Base-by-base conservation (phyloP, 179 eudicot species). In the Beta corolliflora region DNA sequence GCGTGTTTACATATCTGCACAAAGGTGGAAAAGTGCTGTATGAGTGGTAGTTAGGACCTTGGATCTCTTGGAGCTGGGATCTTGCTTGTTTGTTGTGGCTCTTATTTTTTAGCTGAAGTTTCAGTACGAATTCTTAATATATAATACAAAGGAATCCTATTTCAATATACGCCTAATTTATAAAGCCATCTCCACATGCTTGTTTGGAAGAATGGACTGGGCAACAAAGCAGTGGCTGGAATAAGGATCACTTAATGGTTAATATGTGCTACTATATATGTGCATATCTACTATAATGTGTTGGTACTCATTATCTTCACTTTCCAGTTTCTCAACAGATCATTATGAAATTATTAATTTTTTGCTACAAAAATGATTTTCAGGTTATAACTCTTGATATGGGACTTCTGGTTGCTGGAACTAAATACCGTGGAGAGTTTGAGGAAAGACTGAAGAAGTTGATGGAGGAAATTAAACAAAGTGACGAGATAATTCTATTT, bases 391-490 rank as follows among this genome's bases (percentile, higher is more conserved):
- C 97, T 64, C 93, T 94, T 69, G 99, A 96, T 81, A 91, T 96
- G 97, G 96, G 99, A 50, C 97, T 88, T 66, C 88, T 96, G 75
- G 94, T 96, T 77, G 98, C 99, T 84, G 99, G 99, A 72, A 94
- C 99, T 53, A 96, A 96, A 84, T 96, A 93, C 71, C 98, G 97
- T 72, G 99, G 97, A 79, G 98, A 94, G 86, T 94, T 94, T 84
- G 99, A 96, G 84, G 99, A 89, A 75, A 91, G 98, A 73, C 85
- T 94, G 66, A 92, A 94, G 88, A 94, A 93, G 84, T 77, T 96
- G 83, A 94, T 93, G 92, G 99, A 94, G 76, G 99, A 96, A 86
- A 92, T 93, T 68, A 96, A 87, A 78, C 89, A 96, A 77, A 89
- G 91, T 61, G 89, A 92, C 67, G 94, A 96, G 73, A 90, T 94